Evolutionary conservation across 768 basidiomycete genomes (phyloP).

Genomic region (Suillus discolor): DNA sequence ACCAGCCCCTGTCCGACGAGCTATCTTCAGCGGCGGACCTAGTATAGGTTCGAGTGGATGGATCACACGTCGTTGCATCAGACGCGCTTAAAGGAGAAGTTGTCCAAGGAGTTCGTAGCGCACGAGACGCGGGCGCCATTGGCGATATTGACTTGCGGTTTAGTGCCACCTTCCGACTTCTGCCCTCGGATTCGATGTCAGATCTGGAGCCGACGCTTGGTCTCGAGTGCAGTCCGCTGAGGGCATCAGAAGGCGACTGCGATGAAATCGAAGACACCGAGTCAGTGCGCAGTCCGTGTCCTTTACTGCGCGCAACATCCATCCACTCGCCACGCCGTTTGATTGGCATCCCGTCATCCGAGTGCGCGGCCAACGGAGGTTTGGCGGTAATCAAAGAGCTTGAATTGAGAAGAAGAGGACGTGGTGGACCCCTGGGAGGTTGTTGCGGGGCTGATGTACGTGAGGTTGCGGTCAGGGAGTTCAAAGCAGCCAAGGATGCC

Average conservation of each 20-base stretch:
- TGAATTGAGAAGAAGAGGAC: constrained; percentile 67
- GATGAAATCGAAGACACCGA: constrained; percentile 71
- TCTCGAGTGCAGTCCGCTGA: constrained; percentile 36
- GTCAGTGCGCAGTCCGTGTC: constrained; percentile 45
- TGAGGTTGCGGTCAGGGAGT: constrained; percentile 29
- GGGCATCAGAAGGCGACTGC: constrained; percentile 56
- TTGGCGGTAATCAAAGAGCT: constrained; percentile 43
- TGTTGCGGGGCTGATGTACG: constrained; percentile 34
- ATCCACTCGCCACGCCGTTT: constrained; percentile 46
- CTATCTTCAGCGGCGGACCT: constrained; percentile 25
- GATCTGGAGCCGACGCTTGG: constrained; percentile 36
- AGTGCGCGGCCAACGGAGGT: constrained; percentile 28
- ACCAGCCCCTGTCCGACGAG: constrained; percentile 32
- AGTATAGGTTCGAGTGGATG: constrained; percentile 23
- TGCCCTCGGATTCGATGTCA: constrained; percentile 60
- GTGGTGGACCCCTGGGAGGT: constrained; percentile 55
- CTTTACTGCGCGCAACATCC: constrained; percentile 46
- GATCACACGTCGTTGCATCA: constrained; percentile 36
- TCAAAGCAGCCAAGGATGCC: constrained; percentile 46
- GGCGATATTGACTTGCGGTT: constrained; percentile 73
- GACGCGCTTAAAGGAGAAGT: constrained; percentile 46
- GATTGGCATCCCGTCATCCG: constrained; percentile 38
- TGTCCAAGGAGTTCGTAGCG: constrained; percentile 36
- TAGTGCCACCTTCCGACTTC: constrained; percentile 61
- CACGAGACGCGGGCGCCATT: constrained; percentile 60